phyloP scores from a whole-genome alignment of 2,329 filamentous ascomycete species.

The Sporothrix pallida region DNA sequence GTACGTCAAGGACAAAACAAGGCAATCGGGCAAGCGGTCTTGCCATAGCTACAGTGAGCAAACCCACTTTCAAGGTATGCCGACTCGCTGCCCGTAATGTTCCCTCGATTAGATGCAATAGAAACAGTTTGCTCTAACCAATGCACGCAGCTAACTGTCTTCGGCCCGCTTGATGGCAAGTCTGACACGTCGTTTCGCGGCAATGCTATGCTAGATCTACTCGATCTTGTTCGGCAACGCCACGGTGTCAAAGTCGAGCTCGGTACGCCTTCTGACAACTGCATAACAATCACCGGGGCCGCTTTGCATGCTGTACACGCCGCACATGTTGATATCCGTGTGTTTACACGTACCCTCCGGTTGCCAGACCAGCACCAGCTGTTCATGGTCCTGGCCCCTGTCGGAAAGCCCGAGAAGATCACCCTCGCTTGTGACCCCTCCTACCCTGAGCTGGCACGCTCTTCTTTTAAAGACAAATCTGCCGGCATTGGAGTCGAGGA shows the following conservation, averaged over 20 bases:
- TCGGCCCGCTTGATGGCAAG: not conserved
- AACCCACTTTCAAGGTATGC: constrained; percentile 7
- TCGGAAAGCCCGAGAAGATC: not conserved
- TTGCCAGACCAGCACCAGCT: not conserved
- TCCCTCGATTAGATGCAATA: too few species aligned
- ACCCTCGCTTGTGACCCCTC: not conserved
- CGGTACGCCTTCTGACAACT: constrained; percentile 46
- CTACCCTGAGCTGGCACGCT: not conserved
- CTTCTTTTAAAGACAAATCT: not conserved
- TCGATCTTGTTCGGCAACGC: constrained; percentile 27
- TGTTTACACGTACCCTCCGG: not conserved
- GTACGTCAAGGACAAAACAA: not conserved
- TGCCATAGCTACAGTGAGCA: not conserved
- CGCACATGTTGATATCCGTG: constrained; percentile 12
- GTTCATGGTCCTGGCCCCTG: constrained; percentile 20
- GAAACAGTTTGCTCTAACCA: too few species aligned
- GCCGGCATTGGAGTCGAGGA: not conserved
- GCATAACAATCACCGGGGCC: not conserved
- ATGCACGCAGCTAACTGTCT: constrained; percentile 13
- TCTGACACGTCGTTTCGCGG: not conserved
- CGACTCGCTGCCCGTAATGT: not conserved
- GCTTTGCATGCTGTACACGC: not conserved
- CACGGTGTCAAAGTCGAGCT: constrained; percentile 5
- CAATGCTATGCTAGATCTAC: constrained; percentile 9
- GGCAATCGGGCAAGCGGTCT: not conserved